Conservation (phyloP, 2,329 filamentous ascomycete genomes). For the Didymella arachidicola region DNA sequence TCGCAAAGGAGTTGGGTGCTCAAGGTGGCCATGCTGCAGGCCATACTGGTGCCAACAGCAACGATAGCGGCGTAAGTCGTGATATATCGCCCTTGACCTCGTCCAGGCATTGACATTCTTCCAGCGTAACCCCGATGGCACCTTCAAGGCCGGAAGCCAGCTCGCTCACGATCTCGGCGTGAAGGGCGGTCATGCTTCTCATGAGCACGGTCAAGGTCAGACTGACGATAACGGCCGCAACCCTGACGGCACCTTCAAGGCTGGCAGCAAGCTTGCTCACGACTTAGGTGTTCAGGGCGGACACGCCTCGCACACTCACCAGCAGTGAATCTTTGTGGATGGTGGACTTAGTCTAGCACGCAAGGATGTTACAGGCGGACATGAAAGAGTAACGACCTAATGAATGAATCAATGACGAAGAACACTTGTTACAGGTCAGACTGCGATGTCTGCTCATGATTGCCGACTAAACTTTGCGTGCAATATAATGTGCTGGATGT, state of each 20-base stretch:
- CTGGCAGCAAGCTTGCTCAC: slow-evolving; percentile 45
- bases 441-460: neutral
- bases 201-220: slow-evolving; percentile 18
- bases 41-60: slow-evolving; percentile 19
- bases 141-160: slow-evolving; percentile 48
- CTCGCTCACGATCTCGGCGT: slow-evolving; percentile 48
- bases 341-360: neutral
- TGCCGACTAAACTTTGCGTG: neutral
- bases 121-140: slow-evolving; percentile 53
- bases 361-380: neutral
- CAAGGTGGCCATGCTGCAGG: slow-evolving; percentile 46
- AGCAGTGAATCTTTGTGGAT: slow-evolving; percentile 1
- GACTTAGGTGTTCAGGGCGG: slow-evolving; percentile 47
- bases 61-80: slow-evolving; percentile 35
- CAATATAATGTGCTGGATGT: neutral
- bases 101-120: neutral
- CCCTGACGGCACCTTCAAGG: slow-evolving; percentile 52
- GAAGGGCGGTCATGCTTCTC: slow-evolving; percentile 41
- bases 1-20: slow-evolving; percentile 50
- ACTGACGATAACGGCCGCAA: slow-evolving; percentile 39
- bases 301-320: slow-evolving; percentile 32
- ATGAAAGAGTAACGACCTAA: slow-evolving; percentile 1
- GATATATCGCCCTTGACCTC: too few relatives aligned
- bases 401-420: slow-evolving; percentile 1
- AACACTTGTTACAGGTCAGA: neutral